These are phyloP conservation scores for Colletotrichum lindemuthianum DNA, from an alignment of 2,329 filamentous ascomycete species.

Conservation along the genomic window DNA sequence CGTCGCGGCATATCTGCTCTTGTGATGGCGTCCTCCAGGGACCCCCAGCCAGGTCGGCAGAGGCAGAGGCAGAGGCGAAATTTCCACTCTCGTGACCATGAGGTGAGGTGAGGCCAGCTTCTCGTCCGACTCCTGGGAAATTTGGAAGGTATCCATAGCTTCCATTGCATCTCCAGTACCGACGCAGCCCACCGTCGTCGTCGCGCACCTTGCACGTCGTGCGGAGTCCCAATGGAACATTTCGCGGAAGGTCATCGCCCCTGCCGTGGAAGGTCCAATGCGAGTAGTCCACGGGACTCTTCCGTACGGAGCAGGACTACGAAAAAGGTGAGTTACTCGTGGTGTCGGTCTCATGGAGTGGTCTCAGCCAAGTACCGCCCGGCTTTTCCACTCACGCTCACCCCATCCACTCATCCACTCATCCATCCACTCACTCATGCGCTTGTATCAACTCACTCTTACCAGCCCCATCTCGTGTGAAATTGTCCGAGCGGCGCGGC, in stretches of 20 bases:
- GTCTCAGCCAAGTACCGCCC: no score
- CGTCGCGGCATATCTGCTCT: constrained; percentile 8
- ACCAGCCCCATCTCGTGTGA: background rate
- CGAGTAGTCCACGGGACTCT: no score
- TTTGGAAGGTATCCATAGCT: constrained; percentile 28
- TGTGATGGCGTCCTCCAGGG: background rate
- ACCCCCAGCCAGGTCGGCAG: no score
- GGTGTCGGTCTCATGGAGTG: no score
- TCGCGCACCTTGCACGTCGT: constrained; percentile 6
- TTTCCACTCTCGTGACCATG: no score
- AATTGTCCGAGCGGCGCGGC: constrained; percentile 25
- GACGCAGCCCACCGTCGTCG: constrained; percentile 11
- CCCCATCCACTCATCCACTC: background rate
- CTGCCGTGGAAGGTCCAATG: constrained; percentile 2
- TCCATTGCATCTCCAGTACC: constrained; percentile 28
- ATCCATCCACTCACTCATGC: background rate
- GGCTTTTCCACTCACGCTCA: no score
- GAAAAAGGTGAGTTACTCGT: no score
- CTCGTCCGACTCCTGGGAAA: constrained; percentile 1
- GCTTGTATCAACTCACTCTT: background rate
- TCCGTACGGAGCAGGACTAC: no score
- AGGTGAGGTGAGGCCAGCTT: background rate
- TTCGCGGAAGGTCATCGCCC: background rate
- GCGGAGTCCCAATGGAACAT: constrained; percentile 6
- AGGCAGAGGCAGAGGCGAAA: no score